Evolutionary conservation across 352 stramenopile species (phyloP), one percentile per base, ranked within the genome.

Genomic region (Elongisporangium prolatum): DNA sequence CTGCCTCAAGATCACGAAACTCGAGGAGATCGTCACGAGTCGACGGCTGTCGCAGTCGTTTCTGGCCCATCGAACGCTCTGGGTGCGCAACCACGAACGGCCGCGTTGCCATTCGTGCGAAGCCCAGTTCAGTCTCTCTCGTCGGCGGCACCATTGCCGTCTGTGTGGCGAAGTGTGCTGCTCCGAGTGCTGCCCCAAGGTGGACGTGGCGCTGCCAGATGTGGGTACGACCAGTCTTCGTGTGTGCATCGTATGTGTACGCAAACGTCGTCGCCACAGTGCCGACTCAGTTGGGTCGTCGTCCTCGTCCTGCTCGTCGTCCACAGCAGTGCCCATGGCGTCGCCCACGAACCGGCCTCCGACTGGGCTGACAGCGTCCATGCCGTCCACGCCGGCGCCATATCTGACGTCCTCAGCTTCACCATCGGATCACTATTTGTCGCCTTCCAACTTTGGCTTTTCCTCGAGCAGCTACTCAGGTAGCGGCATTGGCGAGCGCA

Each of bases 111-210:
- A 77, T 54, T 74, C 75, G 17, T 92, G 83, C 34, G 71, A 82
- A 50, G 76, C 77, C 18, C 80, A 83, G 51, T 93, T 93, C 59
- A 71, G 69, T 0, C 44, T 93, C n/a, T 86, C 80, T 13, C 80
- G 82, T 24, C 76, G 83, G 17, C 83, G 83, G 25, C 83, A 92
- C 65, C 83, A 92, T 55, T 92, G 83, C 56, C 83, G 83, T 21
- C 61, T 92, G 18, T 92, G 83, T 24, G 83, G 83, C 47, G 83
- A 93, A 67, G 61, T 93, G 58, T 88, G 78, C 54, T 93, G 83
- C 57, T 82, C 79, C 2, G 78, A 87, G 34, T 93, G 83, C 61
- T 89, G 73, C 2, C 83, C 83, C n/a, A 93, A 93, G 56, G 86
- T 91, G 69, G 83, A 89, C 56, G 72, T 93, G 20, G 77, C 74